Evolutionary conservation across 306 rosid genomes (phyloP), one percentile per base, ranked within the genome.

Genomic region (Sophora flavescens): DNA sequence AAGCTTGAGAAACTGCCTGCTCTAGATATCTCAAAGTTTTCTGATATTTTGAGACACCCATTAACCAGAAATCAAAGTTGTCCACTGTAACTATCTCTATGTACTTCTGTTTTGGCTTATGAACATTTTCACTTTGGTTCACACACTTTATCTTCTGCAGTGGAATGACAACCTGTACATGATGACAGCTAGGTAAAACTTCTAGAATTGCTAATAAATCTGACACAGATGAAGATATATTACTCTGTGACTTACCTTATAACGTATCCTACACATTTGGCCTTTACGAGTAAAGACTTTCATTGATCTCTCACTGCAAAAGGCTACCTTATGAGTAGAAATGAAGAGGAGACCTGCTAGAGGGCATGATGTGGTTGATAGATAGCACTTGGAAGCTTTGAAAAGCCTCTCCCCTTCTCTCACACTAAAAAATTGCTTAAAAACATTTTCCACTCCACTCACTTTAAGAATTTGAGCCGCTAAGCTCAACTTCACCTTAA

Each of bases 331-430:
- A 36, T 89, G 74, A 1, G 91, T 83, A 75, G 98, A 89, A 74
- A 93, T 82, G 84, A 93, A 93, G 79, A 93, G 90, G 22, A 90
- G 86, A 63, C 98, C 98, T 11, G 91, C 91, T 22, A 93, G 83
- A 26, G 98, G 96, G 22, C 96, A 96, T 0, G 88, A 88, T 63
- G 96, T 87, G 38, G 98, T 93, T 11, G 95, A 93, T 36, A 93
- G 74, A 85, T 78, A 85, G 83, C 98, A 93, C 1, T 84, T 89
- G 0, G 84, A 85, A 75, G 77, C 92, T 76, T 84, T 89, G 79
- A 78, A n/a, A 17, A 93, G 70, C 72, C 77, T 91, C 72, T 93
- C 98, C 42, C 74, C 92, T 47, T 90, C 88, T 59, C 5, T 69
- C 8, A 72, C 82, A 14, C 62, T 82, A 50, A 93, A 91, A 56